phyloP scores from a whole-genome alignment of 805 yeast species.

The Lipomyces oligophaga region DNA sequence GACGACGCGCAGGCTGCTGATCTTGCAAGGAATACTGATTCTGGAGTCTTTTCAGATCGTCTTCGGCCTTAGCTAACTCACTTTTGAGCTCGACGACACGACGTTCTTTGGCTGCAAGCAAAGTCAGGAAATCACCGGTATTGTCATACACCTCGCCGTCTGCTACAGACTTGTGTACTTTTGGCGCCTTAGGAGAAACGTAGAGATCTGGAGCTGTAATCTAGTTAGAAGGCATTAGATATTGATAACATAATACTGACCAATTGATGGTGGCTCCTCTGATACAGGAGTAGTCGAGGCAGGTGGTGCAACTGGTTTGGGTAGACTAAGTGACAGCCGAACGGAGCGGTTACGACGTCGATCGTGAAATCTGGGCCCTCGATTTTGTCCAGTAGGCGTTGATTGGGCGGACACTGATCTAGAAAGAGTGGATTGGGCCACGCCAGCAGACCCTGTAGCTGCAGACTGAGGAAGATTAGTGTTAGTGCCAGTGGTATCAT shows the following conservation, averaged over 20 bases:
- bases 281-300: slow-evolving; percentile 12
- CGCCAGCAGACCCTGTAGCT: background rate
- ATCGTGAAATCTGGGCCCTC: slow-evolving; percentile 1
- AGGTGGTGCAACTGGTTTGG: slow-evolving; percentile 17
- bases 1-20: slow-evolving; percentile 12
- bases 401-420: background rate
- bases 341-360: slow-evolving; percentile 20
- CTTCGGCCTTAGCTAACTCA: slow-evolving; percentile 39
- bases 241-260: slow-evolving; percentile 1
- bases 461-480: background rate
- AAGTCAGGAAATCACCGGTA: slow-evolving; percentile 31
- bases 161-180: slow-evolving; percentile 5
- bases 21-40: slow-evolving; percentile 24
- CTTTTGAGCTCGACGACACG: slow-evolving; percentile 39
- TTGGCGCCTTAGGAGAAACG: slow-evolving; percentile 22
- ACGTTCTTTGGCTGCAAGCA: slow-evolving; percentile 41
- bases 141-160: slow-evolving; percentile 10
- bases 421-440: slow-evolving; percentile 5
- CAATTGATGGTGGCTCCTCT: slow-evolving; percentile 20
- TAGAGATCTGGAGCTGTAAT: slow-evolving; percentile 18
- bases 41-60: slow-evolving; percentile 33
- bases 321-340: slow-evolving; percentile 16
- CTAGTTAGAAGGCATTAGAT: background rate
- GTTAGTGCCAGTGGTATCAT: background rate
- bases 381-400: background rate